A percentile compares a stretch with the other conserved stretches of the same genome.
These are phyloP conservation scores for Aureobasidium sp. DNA, from an alignment of 2,329 filamentous ascomycete species.

Conservation along the genomic window DNA sequence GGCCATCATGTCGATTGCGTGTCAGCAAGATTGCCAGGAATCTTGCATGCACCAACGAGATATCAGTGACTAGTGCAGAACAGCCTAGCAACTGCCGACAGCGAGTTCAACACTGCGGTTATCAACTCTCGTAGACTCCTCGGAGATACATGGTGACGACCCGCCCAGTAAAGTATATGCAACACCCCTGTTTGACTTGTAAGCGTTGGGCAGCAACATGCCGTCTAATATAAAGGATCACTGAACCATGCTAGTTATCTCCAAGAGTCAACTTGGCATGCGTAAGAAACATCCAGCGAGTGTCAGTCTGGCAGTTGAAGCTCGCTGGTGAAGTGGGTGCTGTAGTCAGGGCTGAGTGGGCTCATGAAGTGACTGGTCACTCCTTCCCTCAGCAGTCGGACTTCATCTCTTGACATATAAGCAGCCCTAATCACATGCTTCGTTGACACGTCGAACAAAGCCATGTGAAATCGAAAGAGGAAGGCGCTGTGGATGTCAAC, in stretches of 20 bases:
- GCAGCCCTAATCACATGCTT: neutral
- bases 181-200: neutral
- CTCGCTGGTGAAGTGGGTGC: neutral
- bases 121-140: neutral
- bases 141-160: neutral
- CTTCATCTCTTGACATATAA: neutral
- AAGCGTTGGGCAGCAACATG: slow-evolving; percentile 6
- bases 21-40: neutral
- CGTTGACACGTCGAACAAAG: neutral
- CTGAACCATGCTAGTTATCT: neutral
- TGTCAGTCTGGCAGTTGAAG: neutral
- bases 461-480: neutral
- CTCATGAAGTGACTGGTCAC: neutral
- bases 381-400: neutral
- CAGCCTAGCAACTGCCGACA: neutral
- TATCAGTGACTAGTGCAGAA: neutral
- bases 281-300: neutral
- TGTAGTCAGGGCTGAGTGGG: neutral
- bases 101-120: neutral
- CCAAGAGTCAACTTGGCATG: neutral
- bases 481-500: neutral
- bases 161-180: neutral
- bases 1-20: neutral
- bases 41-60: neutral
- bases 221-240: neutral